A percentile compares a stretch with the other conserved stretches of the same genome.
Evolutionary conservation across 2,329 filamentous ascomycete genomes (phyloP).

Genomic region (Zasmidium angulare): DNA sequence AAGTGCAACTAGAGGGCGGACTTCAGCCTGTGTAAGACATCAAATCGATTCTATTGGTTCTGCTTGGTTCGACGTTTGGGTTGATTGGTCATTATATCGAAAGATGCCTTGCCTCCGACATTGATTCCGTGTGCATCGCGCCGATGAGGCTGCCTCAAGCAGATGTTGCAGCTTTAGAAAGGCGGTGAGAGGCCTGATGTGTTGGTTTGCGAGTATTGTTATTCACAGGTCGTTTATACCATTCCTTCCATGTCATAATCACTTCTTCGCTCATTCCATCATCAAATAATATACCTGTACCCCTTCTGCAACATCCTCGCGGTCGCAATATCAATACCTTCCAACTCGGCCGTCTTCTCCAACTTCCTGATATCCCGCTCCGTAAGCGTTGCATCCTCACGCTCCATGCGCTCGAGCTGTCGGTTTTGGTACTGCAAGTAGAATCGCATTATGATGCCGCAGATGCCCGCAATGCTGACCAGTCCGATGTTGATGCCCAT

Average conservation of each 20-base stretch:
- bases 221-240: neutral
- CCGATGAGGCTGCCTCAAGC: too few species aligned
- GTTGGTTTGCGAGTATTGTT: too few species aligned
- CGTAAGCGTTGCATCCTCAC: conserved; percentile 46
- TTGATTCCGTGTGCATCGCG: too few species aligned
- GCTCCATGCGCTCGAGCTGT: conserved; percentile 52
- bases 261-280: neutral
- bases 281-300: conserved; percentile 49
- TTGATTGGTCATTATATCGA: too few species aligned
- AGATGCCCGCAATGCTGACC: conserved; percentile 27
- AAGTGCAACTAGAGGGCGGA: too few species aligned
- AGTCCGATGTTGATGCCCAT: conserved; percentile 37
- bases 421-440: conserved; percentile 47
- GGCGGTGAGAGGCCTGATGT: too few species aligned
- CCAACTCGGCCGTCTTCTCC: conserved; percentile 52
- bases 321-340: conserved; percentile 51
- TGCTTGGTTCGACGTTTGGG: too few species aligned
- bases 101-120: too few species aligned
- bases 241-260: too few species aligned
- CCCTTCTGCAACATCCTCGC: conserved; percentile 55
- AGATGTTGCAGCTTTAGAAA: too few species aligned
- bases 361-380: conserved; percentile 50
- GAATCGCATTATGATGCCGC: conserved; percentile 30
- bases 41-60: too few species aligned
- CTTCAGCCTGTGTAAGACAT: too few species aligned